Conservation (phyloP, 2,329 filamentous ascomycete species). For the Ciborinia camelliae region DNA sequence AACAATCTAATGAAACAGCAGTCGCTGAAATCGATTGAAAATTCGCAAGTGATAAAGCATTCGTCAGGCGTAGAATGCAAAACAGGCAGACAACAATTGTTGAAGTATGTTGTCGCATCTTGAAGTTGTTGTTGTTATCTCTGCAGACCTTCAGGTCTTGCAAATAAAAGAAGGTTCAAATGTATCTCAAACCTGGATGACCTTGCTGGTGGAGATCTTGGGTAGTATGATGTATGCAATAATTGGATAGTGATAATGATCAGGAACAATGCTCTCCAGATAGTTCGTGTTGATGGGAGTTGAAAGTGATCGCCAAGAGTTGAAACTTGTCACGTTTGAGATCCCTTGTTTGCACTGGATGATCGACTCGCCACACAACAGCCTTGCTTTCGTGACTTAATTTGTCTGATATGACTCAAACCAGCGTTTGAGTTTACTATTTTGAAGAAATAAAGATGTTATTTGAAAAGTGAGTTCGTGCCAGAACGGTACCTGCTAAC, state of each 20-base stretch:
- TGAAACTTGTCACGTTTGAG: constrained; percentile 19
- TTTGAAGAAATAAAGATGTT: not conserved
- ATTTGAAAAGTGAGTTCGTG: not conserved
- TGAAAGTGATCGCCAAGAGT: not conserved
- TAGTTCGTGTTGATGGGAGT: not conserved
- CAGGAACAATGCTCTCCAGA: not conserved
- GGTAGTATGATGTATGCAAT: constrained; percentile 13
- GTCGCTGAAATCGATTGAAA: constrained; percentile 34
- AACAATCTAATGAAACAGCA: constrained; percentile 30
- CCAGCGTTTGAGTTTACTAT: not conserved
- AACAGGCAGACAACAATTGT: constrained; percentile 24
- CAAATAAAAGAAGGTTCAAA: constrained; percentile 1
- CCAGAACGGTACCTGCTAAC: not conserved
- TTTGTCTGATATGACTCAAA: constrained; percentile 5
- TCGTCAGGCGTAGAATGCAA: constrained; percentile 25
- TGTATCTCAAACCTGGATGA: constrained; percentile 10
- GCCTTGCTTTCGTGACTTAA: constrained; percentile 12
- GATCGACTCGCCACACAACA: not conserved
- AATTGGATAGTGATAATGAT: not conserved
- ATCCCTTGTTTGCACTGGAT: not conserved
- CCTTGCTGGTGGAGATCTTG: not conserved
- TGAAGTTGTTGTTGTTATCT: constrained; percentile 13
- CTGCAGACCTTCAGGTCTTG: constrained; percentile 4
- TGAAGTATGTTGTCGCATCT: constrained; percentile 9
- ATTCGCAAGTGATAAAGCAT: constrained; percentile 35